These are phyloP conservation scores for Sporothrix luriei DNA, from an alignment of 2,329 filamentous ascomycete genomes.

Conservation along the genomic window DNA sequence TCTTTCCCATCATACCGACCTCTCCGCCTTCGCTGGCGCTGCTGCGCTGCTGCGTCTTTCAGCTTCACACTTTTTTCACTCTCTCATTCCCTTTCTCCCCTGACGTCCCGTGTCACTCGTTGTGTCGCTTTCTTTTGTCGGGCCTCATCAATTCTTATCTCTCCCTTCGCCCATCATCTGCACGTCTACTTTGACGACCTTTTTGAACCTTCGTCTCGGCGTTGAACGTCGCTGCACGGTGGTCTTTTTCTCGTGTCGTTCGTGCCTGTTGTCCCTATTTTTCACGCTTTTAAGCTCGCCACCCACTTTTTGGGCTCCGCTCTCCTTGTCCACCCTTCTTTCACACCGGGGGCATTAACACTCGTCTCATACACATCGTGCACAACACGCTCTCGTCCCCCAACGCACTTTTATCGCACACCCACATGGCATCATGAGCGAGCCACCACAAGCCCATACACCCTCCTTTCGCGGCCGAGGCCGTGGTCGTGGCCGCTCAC, in stretches of 20 bases:
- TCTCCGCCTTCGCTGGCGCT: not conserved
- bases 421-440: slow-evolving; percentile 38
- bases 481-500: slow-evolving; percentile 45
- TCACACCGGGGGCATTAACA: not conserved
- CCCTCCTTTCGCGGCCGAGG: slow-evolving; percentile 37
- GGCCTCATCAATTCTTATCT: not conserved
- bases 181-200: not conserved
- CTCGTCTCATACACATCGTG: not conserved
- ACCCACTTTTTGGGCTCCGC: slow-evolving; percentile 20
- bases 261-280: slow-evolving; percentile 22
- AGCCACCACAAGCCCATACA: slow-evolving; percentile 30
- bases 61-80: not conserved
- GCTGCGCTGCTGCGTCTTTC: not conserved
- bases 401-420: not conserved
- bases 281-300: slow-evolving; percentile 1
- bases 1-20: not conserved
- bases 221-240: slow-evolving; percentile 6
- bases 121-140: not conserved
- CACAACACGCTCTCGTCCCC: not conserved
- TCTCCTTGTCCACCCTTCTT: slow-evolving; percentile 18
- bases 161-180: not conserved
- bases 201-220: not conserved
- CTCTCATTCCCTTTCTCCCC: slow-evolving; percentile 9
- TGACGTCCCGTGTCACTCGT: not conserved
- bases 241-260: not conserved